Evolutionary conservation across 2,329 filamentous ascomycete genomes (phyloP).

Genomic region (Juglanconis oblonga): DNA sequence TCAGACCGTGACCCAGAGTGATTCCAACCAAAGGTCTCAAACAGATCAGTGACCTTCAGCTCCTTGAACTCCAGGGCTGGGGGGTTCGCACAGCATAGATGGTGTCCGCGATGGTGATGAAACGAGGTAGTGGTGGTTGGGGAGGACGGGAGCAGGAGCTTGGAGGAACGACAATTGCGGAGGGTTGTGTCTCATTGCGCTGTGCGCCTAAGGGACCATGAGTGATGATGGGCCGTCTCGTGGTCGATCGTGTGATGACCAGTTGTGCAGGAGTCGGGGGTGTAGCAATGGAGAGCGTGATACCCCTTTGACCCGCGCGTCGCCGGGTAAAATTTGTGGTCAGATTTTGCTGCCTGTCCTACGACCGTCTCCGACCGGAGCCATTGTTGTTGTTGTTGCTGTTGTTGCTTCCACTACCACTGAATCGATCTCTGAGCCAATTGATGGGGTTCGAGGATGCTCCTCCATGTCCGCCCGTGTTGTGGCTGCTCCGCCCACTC

Average conservation of each 20-base stretch:
- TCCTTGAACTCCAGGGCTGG: neutral
- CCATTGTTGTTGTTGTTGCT: neutral
- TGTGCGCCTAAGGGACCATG: too few species aligned
- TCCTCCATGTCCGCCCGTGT: constrained; percentile 3
- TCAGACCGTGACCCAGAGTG: neutral
- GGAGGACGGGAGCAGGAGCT: neutral
- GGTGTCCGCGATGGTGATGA: neutral
- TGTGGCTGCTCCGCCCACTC: neutral
- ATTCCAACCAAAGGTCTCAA: neutral
- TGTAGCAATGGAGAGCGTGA: neutral
- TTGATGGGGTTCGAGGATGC: constrained; percentile 18
- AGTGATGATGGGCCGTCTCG: neutral
- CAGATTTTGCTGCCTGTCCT: neutral
- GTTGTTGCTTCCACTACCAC: neutral
- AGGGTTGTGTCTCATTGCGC: neutral
- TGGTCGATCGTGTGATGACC: neutral
- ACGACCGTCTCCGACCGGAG: constrained; percentile 13
- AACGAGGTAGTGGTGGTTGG: neutral
- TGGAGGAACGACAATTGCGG: neutral
- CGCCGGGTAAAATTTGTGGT: neutral
- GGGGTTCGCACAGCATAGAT: neutral
- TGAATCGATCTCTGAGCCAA: constrained; percentile 26
- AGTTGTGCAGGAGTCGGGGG: neutral
- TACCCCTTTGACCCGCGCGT: neutral
- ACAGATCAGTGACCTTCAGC: neutral